phyloP scores from a whole-genome alignment of 2,329 filamentous ascomycete genomes.

The Magnaporthiopsis incrustans region DNA sequence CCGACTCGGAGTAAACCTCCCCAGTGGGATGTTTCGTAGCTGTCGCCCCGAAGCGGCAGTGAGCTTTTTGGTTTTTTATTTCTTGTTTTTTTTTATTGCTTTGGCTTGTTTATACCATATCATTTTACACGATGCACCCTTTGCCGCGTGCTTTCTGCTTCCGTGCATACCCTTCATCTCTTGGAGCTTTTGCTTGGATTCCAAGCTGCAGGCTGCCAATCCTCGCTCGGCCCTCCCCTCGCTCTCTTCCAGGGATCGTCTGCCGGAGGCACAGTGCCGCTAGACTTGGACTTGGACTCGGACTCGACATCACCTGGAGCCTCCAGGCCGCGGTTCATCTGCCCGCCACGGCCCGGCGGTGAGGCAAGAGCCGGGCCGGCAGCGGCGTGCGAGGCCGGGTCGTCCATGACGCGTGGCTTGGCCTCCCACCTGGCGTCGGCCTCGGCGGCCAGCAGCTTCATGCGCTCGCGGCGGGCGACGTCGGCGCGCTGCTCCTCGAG shows the following conservation, averaged over 20 bases:
- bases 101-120: too few relatives aligned
- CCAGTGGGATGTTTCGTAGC: neutral
- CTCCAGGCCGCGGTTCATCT: neutral
- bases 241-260: conserved; percentile 52
- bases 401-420: conserved; percentile 42
- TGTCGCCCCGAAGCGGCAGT: neutral
- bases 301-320: neutral
- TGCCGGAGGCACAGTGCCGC: neutral
- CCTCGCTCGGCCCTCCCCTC: conserved; percentile 48
- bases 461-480: conserved; percentile 39
- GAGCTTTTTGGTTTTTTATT: neutral
- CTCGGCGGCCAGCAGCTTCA: conserved; percentile 49
- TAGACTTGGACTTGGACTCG: too few relatives aligned
- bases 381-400: conserved; percentile 15
- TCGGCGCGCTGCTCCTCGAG: conserved; percentile 50
- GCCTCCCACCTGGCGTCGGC: conserved; percentile 58
- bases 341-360: too few relatives aligned
- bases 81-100: too few relatives aligned
- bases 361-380: neutral
- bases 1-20: neutral
- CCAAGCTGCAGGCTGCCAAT: conserved; percentile 63
- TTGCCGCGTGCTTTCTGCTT: neutral
- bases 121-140: neutral
- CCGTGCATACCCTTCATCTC: conserved; percentile 18
- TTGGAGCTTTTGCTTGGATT: conserved; percentile 23